Conservation (phyloP, 192 early-diverging fungal genomes). For the Spizellomyces punctatus region DNA sequence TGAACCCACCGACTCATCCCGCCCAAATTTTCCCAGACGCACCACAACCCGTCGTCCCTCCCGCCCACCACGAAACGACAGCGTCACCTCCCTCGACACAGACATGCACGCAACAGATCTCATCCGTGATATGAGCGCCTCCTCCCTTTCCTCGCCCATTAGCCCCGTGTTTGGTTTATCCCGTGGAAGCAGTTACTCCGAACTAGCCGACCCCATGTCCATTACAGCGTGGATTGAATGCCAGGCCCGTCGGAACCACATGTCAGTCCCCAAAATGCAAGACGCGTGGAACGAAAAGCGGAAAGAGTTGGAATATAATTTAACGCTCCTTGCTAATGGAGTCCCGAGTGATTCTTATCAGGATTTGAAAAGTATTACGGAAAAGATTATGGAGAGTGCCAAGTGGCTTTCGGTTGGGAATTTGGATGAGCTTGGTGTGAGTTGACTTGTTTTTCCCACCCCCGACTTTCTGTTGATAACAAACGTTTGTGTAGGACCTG, state of each 20-base stretch:
- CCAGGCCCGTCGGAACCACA: background rate
- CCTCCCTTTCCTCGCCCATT: background rate
- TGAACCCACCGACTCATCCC: background rate
- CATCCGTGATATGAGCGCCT: background rate
- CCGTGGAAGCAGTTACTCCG: slow-evolving; percentile 1
- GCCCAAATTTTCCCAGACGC: background rate
- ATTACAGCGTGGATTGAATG: slow-evolving; percentile 19
- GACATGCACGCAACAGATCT: background rate
- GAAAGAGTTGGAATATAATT: slow-evolving; percentile 26
- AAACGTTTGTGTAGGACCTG: slow-evolving; percentile 2
- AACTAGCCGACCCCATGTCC: slow-evolving; percentile 7
- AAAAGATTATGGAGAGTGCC: slow-evolving; percentile 24
- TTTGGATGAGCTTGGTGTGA: slow-evolving; percentile 28
- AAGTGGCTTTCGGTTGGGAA: slow-evolving; percentile 27
- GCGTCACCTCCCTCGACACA: background rate
- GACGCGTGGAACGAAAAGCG: slow-evolving; percentile 24
- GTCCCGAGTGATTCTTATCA: slow-evolving; percentile 29
- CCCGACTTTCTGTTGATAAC: background rate
- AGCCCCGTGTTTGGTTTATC: background rate
- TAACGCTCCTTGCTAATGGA: slow-evolving; percentile 22
- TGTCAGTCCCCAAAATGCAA: slow-evolving; percentile 16
- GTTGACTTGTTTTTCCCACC: background rate
- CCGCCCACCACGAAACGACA: background rate
- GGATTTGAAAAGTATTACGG: slow-evolving; percentile 15
- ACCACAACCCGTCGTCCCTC: background rate